Percentiles rank a stretch among this genome's conserved stretches.
phyloP scores from a whole-genome alignment of 2,329 filamentous ascomycete genomes.

The Cryphonectria nitschkei region DNA sequence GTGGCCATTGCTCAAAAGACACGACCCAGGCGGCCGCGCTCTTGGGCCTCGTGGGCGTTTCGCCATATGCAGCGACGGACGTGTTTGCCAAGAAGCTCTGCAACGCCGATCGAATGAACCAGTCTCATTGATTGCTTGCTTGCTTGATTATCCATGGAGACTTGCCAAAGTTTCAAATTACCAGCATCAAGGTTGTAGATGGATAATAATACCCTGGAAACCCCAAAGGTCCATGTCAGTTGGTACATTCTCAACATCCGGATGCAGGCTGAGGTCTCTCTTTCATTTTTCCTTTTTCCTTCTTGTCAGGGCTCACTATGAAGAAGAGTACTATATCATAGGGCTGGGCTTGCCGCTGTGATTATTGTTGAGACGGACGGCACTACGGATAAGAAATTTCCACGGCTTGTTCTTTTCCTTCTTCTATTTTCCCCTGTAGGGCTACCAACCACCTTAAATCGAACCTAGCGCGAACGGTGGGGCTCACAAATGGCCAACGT shows the following conservation, averaged over 20 bases:
- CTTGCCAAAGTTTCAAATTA: neutral
- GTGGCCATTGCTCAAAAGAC: neutral
- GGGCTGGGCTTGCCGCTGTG: neutral
- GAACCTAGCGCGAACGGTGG: conserved; percentile 5
- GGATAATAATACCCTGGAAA: neutral
- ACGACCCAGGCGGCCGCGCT: neutral
- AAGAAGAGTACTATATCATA: neutral
- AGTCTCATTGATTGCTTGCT: too few relatives aligned
- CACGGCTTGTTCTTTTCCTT: neutral
- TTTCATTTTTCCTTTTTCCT: too few relatives aligned
- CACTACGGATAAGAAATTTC: neutral
- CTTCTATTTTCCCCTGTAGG: neutral
- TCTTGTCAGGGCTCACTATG: neutral
- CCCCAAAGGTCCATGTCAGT: too few relatives aligned
- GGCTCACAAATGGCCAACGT: neutral
- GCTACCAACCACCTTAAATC: neutral
- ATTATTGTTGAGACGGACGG: neutral
- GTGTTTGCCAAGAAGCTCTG: neutral
- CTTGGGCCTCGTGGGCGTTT: conserved; percentile 2
- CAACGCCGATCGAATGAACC: neutral
- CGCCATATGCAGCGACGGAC: neutral
- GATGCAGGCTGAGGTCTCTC: too few relatives aligned
- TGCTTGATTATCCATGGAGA: neutral
- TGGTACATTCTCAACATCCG: too few relatives aligned
- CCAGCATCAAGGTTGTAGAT: neutral